These are phyloP conservation scores for Piromyces finnis DNA, from an alignment of 192 early-diverging fungal genomes.

Conservation along the genomic window DNA sequence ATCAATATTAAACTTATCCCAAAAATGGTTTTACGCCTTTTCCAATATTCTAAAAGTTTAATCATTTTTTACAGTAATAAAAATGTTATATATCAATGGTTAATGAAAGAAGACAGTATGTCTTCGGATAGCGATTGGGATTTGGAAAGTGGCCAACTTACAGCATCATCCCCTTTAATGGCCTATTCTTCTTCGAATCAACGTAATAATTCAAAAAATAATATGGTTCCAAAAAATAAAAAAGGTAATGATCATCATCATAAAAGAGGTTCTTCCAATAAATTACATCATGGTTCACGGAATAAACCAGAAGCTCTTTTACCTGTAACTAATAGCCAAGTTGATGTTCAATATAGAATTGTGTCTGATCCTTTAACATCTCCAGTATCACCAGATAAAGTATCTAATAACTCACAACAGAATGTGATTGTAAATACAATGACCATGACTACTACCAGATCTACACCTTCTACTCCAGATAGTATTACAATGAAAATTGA, in stretches of 20 bases:
- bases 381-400: background rate
- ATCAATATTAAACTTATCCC: background rate
- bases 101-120: background rate
- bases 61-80: background rate
- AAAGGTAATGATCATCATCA: background rate
- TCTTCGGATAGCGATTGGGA: background rate
- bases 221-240: background rate
- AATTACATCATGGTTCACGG: background rate
- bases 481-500: no score
- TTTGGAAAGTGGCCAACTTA: background rate
- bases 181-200: background rate
- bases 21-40: background rate
- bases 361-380: background rate
- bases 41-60: background rate
- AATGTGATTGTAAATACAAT: background rate
- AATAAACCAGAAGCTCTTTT: background rate
- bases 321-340: background rate
- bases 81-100: background rate
- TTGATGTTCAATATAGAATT: background rate
- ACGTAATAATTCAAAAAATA: background rate
- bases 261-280: background rate
- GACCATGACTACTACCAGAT: background rate
- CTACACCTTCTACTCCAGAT: no score
- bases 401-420: no score
- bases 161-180: background rate